phyloP scores from a whole-genome alignment of 805 yeast species.

The Ogataea ramenticola region DNA sequence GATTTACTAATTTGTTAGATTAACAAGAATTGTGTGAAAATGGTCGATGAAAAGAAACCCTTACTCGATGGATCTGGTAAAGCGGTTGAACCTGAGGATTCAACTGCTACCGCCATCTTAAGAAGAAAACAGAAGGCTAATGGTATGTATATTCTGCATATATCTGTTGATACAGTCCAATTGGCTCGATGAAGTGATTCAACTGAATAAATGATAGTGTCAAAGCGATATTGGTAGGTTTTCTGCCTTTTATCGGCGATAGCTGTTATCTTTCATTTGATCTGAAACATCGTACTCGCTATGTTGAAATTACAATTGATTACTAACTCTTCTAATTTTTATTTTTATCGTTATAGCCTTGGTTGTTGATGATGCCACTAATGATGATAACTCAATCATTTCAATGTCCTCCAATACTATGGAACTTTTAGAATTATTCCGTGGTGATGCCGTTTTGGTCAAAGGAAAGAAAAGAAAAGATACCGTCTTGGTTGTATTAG shows the following conservation, averaged over 20 bases:
- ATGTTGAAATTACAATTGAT: no score
- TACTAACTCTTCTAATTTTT: not conserved
- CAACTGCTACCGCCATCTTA: conserved; percentile 93
- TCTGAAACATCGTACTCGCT: not conserved
- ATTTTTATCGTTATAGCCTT: conserved; percentile 34
- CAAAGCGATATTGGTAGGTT: no score
- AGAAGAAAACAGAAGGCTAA: conserved; percentile 98
- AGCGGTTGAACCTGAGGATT: conserved; percentile 26
- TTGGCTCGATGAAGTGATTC: no score
- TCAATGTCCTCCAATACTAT: conserved; percentile 92
- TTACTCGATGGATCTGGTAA: conserved; percentile 31
- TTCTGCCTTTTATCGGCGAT: no score
- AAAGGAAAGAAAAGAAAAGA: conserved; percentile 98
- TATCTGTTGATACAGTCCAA: no score
- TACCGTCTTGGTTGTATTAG: conserved; percentile 90
- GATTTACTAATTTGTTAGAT: no score
- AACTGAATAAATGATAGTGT: no score
- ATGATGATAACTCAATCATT: conserved; percentile 95
- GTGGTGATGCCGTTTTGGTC: conserved; percentile 96
- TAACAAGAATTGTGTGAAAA: not conserved
- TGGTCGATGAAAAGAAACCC: conserved; percentile 25
- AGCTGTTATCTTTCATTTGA: no score
- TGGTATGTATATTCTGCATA: conserved; percentile 3
- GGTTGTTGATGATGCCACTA: conserved; percentile 93
- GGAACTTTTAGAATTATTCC: conserved; percentile 89